Percentiles rank a stretch among this genome's conserved stretches.
These are phyloP conservation scores for Hemileccinum rubropunctum DNA, from an alignment of 768 basidiomycete species.

Conservation along the genomic window DNA sequence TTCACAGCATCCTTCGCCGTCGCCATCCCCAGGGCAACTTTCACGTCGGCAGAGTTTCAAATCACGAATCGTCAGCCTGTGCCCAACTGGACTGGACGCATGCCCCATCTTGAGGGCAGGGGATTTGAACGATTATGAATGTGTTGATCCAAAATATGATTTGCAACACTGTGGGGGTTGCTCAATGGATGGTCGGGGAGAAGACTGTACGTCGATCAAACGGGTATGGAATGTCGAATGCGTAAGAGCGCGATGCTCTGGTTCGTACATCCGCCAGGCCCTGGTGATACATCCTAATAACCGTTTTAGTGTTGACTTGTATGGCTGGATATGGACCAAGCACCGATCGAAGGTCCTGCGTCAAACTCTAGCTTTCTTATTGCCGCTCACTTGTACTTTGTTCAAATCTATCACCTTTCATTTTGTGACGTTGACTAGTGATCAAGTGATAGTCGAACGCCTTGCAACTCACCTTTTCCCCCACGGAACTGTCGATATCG, in stretches of 20 bases:
- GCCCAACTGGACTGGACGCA: conserved; percentile 53
- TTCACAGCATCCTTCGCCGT: conserved; percentile 36
- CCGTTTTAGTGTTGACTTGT: conserved; percentile 11
- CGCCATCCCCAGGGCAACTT: conserved; percentile 25
- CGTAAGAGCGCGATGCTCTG: conserved; percentile 48
- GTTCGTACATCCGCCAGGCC: conserved; percentile 34
- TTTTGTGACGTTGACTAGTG: no score
- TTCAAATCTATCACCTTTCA: background rate
- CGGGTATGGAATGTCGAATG: conserved; percentile 74
- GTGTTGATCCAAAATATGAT: conserved; percentile 59
- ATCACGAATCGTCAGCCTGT: conserved; percentile 36
- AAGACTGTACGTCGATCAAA: conserved; percentile 68
- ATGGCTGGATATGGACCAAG: conserved; percentile 12
- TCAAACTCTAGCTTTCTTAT: conserved; percentile 8
- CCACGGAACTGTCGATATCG: no score
- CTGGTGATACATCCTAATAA: background rate
- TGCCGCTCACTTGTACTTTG: background rate
- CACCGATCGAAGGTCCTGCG: conserved; percentile 11
- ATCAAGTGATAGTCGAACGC: no score
- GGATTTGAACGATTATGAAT: conserved; percentile 50
- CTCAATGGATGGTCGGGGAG: conserved; percentile 54
- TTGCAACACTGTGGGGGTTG: conserved; percentile 80
- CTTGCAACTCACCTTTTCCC: background rate
- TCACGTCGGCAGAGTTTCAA: conserved; percentile 31
- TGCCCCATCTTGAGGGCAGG: conserved; percentile 50